Evolutionary conservation across 2,329 filamentous ascomycete genomes (phyloP).

Genomic region (Claviceps fusiformis): DNA sequence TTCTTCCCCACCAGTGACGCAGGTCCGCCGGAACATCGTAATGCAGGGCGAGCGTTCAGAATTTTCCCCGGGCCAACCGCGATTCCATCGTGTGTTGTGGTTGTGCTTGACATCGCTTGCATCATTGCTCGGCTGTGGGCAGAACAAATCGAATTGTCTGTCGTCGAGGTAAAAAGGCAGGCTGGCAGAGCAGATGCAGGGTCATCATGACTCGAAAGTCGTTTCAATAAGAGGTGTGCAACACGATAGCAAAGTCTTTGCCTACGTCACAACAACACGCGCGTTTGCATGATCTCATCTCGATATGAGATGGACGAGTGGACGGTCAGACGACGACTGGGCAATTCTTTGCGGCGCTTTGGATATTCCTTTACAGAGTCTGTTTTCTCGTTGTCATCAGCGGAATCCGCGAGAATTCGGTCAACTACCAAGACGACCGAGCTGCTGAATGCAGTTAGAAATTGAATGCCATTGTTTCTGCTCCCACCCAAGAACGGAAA

Average conservation of each 20-base stretch:
- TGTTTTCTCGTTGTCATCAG: neutral
- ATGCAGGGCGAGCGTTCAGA: neutral
- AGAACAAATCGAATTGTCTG: neutral
- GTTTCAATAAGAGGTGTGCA: neutral
- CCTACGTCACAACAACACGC: neutral
- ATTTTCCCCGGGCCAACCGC: neutral
- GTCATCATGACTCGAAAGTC: neutral
- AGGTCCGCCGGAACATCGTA: neutral
- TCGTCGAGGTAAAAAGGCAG: neutral
- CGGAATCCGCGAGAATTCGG: neutral
- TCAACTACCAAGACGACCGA: neutral
- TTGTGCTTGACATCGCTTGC: neutral
- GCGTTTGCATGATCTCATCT: neutral
- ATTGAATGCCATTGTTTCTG: neutral
- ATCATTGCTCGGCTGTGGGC: neutral
- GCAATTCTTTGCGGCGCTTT: neutral
- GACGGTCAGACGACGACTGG: neutral
- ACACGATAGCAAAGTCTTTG: neutral
- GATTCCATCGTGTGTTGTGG: neutral
- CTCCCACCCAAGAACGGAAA: too few species aligned
- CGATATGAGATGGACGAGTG: neutral
- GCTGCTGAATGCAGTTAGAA: neutral
- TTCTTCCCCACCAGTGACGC: neutral
- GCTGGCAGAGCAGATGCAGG: neutral
- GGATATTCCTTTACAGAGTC: neutral